Base-by-base conservation (phyloP, 108 stramenopile species). In the Skeletonema grethae region DNA sequence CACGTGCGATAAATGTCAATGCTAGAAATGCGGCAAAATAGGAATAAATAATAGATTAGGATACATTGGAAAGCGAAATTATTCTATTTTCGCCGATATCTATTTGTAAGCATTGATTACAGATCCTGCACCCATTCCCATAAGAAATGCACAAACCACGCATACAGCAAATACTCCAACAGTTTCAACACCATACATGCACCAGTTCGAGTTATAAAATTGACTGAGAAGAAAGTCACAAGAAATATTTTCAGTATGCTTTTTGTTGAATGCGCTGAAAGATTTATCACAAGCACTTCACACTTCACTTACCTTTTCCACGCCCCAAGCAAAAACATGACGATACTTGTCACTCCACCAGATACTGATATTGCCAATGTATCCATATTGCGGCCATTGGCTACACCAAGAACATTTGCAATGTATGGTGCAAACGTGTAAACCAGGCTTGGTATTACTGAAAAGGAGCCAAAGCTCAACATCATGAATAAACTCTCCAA, bases 401-500 rank as follows among this genome's bases (percentile, higher is more conserved):
- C 62, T 30, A 39, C 60, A 8, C 22, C 22, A 22, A 53, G 22
- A 8, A 22, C 8, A 41, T 11, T 8, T 20, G 25, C 53, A 8
- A 45, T 31, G 58, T 41, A 50, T 62, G 60, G 25, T 5, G 67
- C 61, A 46, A 76, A 66, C n/a, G 82, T 50, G 61, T 79, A 84
- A 1, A 89, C 30, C 29, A 89, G 10, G 63, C 82, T 83, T 2
- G 93, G 93, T 25, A 94, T 55, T 5, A 87, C 50, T 1, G 86
- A 83, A 80, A 88, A 94, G 12, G 68, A 18, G 15, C 79, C 67
- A 73, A 94, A 94, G 8, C 86, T 84, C 28, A 88, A 13, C 90
- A 88, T 87, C 89, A 91, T 91, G 67, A 85, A 80, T 2, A 88
- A 41, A 2, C 85, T 87, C 72, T 94, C 92, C 62, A 65, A 43